Evolutionary conservation across 1,284 basidiomycete species (phyloP).

Genomic region (Porogramme epimiltina): DNA sequence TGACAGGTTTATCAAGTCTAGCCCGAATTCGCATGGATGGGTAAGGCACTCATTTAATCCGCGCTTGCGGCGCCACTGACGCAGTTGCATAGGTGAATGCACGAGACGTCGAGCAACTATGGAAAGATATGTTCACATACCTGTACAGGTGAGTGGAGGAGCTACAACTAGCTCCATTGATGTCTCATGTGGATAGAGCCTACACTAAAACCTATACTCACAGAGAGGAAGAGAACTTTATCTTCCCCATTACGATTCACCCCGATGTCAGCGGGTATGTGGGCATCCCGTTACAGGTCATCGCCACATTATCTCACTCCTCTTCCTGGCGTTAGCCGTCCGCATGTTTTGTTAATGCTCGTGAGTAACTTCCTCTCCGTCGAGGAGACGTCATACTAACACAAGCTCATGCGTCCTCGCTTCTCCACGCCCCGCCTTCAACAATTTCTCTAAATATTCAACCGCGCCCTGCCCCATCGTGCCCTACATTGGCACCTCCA

Average conservation of each 20-base stretch:
- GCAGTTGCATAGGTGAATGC: conserved; percentile 55
- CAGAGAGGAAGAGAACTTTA: conserved; percentile 71
- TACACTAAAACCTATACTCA: too few species aligned
- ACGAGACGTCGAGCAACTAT: conserved; percentile 69
- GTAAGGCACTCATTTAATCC: conserved; percentile 34
- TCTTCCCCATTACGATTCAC: conserved; percentile 74
- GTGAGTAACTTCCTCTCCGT: conserved; percentile 34
- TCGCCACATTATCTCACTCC: background rate
- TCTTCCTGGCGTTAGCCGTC: conserved; percentile 32
- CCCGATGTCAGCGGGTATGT: conserved; percentile 73
- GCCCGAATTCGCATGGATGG: conserved; percentile 70
- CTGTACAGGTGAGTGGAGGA: conserved; percentile 55
- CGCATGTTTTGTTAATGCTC: conserved; percentile 74
- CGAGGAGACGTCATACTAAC: too few species aligned
- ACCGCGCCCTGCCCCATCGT: too few species aligned
- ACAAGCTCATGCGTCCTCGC: background rate
- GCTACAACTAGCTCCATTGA: background rate
- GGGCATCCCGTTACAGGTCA: background rate
- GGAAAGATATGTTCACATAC: conserved; percentile 77
- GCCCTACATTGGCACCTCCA: too few species aligned
- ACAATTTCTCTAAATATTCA: too few species aligned
- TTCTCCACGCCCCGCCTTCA: too few species aligned
- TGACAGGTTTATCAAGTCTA: conserved; percentile 68
- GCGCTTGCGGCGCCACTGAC: background rate
- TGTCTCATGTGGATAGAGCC: too few species aligned